Evolutionary conservation across 108 stramenopile genomes (phyloP), one percentile per base, ranked within the genome.

Genomic region (Epipyxis sp.): DNA sequence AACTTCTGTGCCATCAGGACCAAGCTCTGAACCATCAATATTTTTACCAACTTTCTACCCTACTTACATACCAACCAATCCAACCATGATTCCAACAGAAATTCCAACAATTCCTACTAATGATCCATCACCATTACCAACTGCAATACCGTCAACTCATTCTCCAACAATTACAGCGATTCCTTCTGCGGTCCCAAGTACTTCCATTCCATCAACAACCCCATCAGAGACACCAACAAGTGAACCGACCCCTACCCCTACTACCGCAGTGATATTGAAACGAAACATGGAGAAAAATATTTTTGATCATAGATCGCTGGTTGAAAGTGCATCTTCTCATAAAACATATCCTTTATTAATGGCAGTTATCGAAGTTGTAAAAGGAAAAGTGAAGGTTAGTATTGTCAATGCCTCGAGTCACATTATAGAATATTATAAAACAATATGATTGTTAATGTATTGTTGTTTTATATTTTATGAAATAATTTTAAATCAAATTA

Each of bases 11-110:
- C 46, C 46, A 13, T 50, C 46, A 6, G 46, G 6, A 20, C 20
- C 46, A 6, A 50, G 6, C 13, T 50, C 46, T 50, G n/a, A n/a
- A n/a, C n/a, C n/a, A n/a, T n/a, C n/a, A n/a, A n/a, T n/a, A n/a
- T n/a, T n/a, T n/a, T n/a, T n/a, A n/a, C 46, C 46, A 13, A 50
- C 61, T 13, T 65, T 65, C 61, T 65, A 16, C 25, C 61, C 61
- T 32, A 35, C 35, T 37, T 25, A 16, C 34, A 32, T 32, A 13
- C 27, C 3, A 16, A 37, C 27, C 61, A 32, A 65, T 57, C 54
- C 54, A 25, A 57, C 54, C 54, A 25, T 16, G 25, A 25, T 57
- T 16, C 25, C 54, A 57, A 16, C 54, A 20, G 25, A 57, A n/a
- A n/a, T n/a, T n/a, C n/a, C n/a, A n/a, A n/a, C n/a, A n/a, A n/a